Evolutionary conservation across 768 basidiomycete species (phyloP), one percentile per base, ranked within the genome.

Genomic region (Pleurotus platypus): DNA sequence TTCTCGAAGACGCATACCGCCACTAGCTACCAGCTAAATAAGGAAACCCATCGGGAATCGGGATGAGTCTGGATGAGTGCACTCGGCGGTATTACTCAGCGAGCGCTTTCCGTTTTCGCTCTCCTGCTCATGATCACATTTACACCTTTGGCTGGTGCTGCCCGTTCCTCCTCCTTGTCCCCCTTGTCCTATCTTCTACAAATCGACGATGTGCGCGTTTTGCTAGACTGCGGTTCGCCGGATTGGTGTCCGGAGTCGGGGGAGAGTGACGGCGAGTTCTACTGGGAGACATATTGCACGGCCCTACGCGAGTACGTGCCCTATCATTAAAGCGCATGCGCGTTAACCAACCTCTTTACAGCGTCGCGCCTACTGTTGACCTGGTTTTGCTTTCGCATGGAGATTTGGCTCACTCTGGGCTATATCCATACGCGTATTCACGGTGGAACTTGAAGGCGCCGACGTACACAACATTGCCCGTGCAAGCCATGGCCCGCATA

Each of bases 351-450:
- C 27, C 30, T 9, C 24, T 43, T 45, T 30, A 11, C 70, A 94
- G 94, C 67, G 74, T 80, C 63, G 87, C 94, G 0, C 87, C 94
- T 2, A 78, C 85, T 4, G 75, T 98, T 57, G 91, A 94, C 69
- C 85, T 99, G 46, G 92, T 98, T 26, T 81, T 99, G 18, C 81
- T 98, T 48, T 97, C 96, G 0, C 94, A 98, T 73, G 95, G 94
- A 1, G 93, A 96, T 64, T 79, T 97, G 11, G 77, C 84, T 0
- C 94, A 97, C 67, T 82, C 89, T 24, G 96, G 96, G 13, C 77
- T 98, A n/a, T 94, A 92, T 67, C 86, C 97, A 9, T 98, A 91
- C 70, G 94, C 97, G 4, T 82, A 91, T 68, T 82, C 94, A 15
- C 80, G 83, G 68, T 94, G 92, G 89, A 87, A 87, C 18, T 78